Evolutionary conservation across 495 filamentous ascomycete species (phyloP).

Genomic region (Ramalina intermedia): DNA sequence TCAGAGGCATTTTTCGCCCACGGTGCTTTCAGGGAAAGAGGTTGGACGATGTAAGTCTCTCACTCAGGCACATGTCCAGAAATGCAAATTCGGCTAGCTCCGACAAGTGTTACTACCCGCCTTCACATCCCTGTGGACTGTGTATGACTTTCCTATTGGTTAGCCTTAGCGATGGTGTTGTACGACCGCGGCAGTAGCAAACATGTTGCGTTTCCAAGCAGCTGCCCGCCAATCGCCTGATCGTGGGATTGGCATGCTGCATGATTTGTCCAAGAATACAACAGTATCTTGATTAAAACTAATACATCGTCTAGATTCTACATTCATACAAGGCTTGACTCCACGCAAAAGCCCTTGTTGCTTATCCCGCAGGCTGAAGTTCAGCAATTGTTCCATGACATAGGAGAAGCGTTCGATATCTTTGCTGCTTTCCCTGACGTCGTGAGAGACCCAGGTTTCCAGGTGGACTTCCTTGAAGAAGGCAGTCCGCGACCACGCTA

Average conservation of each 20-base stretch:
- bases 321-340: slow-evolving; percentile 34
- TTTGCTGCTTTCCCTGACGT: slow-evolving; percentile 36
- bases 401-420: slow-evolving; percentile 38
- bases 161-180: not conserved
- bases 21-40: slow-evolving; percentile 39
- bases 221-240: no score
- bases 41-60: slow-evolving; percentile 62
- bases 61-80: not conserved
- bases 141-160: not conserved
- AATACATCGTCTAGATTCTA: slow-evolving; percentile 42
- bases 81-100: no score
- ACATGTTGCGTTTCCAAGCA: no score
- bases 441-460: slow-evolving; percentile 31
- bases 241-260: no score
- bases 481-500: slow-evolving; percentile 47
- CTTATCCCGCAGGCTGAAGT: slow-evolving; percentile 53
- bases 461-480: slow-evolving; percentile 39
- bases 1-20: slow-evolving; percentile 41
- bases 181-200: no score
- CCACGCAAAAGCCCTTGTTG: slow-evolving; percentile 36
- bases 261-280: no score
- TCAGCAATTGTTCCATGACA: slow-evolving; percentile 37
- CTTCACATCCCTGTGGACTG: no score
- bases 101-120: no score
- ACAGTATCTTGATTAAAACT: no score